Evolutionary conservation across 2,329 filamentous ascomycete genomes (phyloP).

Genomic region (Fusarium camptoceras): DNA sequence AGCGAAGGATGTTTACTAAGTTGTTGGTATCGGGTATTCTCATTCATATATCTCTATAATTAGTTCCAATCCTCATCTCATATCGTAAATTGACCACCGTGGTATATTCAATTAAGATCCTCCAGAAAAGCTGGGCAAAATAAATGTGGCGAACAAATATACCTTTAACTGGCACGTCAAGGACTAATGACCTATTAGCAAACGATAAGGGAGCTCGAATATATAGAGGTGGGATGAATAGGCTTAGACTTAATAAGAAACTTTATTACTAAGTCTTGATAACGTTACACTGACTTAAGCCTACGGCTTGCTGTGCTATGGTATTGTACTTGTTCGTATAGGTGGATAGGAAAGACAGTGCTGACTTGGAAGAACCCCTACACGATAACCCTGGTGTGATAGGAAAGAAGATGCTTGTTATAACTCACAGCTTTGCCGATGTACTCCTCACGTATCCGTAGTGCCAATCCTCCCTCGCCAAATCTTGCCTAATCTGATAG

Average conservation of each 20-base stretch:
- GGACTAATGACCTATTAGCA: background rate
- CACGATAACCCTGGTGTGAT: background rate
- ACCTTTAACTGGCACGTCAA: background rate
- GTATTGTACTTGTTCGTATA: background rate
- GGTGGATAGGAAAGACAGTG: background rate
- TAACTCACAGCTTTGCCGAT: conserved; percentile 2
- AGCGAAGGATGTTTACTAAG: background rate
- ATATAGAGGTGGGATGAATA: background rate
- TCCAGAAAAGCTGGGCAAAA: background rate
- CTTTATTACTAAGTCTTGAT: background rate
- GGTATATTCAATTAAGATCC: background rate
- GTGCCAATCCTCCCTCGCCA: conserved; percentile 71
- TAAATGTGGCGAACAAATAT: background rate
- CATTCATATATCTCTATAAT: background rate
- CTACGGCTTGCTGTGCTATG: background rate
- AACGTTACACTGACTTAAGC: background rate
- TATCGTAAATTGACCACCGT: background rate
- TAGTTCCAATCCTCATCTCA: background rate
- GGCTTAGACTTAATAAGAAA: background rate
- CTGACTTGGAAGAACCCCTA: background rate
- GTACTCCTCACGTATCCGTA: conserved; percentile 55
- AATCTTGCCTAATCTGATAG: conserved; percentile 71
- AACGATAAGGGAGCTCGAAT: background rate
- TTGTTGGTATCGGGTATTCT: background rate
- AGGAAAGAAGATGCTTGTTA: background rate